Evolutionary conservation across 2,329 filamentous ascomycete species (phyloP), one percentile per base, ranked within the genome.

Genomic region (Exophiala mesophila): DNA sequence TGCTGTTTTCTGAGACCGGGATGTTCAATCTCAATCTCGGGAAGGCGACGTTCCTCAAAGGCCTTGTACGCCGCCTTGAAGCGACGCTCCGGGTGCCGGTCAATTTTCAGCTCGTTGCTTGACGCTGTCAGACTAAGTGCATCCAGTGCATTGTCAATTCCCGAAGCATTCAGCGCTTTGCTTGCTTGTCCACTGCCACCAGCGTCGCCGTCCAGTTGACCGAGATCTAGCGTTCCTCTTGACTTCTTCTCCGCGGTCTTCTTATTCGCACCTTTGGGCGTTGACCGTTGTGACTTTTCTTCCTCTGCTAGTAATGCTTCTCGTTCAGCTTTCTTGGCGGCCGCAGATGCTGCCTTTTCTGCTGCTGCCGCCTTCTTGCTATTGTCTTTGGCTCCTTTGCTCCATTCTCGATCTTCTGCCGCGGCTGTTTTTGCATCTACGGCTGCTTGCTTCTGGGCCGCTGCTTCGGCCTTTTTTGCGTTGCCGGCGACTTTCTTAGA

Each of bases 131-230:
- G 66, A 2, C 79, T 80, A 19, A 97, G 77, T 3, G 88, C 88
- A 57, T 96, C 89, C 36, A 97, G 78, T 1, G 88, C 88, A 58
- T 96, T 90, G 63, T 97, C 89, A 64, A 98, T 95, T 58, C 88
- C 88, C 0, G 83, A 76, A 3, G 88, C 89, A 63, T 83, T 89
- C 57, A 96, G 75, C 0, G 85, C 66, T 0, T 72, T 55, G 7
- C 80, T 64, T 10, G 70, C 67, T 46, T 55, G 56, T 39, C 59
- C 47, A 39, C 46, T 38, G 40, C 52, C 43, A 3, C 70, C 63
- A 1, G 66, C 60, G 5, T 77, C 77, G 34, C 66, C 71, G 57
- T 92, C 85, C 52, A 95, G 81, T 62, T 85, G 82, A 13, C 75
- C 77, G 29, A 90, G 76, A 58, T 89, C 85, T 26, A 90, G 75